Evolutionary conservation across 352 stramenopile genomes (phyloP).

Genomic region (Phytophthora vignae): DNA sequence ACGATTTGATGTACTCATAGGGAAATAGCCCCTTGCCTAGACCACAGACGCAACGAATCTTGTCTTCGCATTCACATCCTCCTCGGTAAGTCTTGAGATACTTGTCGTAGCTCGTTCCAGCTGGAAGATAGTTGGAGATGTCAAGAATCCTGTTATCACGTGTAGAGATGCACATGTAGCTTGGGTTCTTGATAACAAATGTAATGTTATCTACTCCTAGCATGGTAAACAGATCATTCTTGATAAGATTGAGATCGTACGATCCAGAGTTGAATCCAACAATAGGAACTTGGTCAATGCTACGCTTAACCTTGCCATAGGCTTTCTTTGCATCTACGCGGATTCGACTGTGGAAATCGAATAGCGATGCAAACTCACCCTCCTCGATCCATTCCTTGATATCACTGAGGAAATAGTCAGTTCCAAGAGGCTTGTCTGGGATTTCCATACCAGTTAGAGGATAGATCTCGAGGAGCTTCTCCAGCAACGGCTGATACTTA

Average conservation of each 20-base stretch:
- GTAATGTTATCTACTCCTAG: conserved; percentile 17
- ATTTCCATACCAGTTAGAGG: conserved; percentile 8
- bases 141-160: conserved; percentile 40
- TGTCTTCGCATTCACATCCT: conserved; percentile 39
- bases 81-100: conserved; percentile 40
- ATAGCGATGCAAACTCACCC: background rate
- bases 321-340: background rate
- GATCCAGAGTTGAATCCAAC: conserved; percentile 34
- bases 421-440: background rate
- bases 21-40: conserved; percentile 12
- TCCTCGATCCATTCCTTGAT: conserved; percentile 5
- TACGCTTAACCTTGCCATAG: conserved; percentile 3
- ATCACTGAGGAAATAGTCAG: background rate
- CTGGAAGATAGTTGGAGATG: conserved; percentile 33
- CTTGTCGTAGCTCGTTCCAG: no score
- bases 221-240: conserved; percentile 29
- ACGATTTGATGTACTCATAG: conserved; percentile 43
- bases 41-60: conserved; percentile 36
- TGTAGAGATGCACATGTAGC: conserved; percentile 44
- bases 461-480: conserved; percentile 4
- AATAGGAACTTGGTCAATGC: conserved; percentile 9
- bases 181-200: conserved; percentile 39
- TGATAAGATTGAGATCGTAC: conserved; percentile 47
- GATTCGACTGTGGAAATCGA: conserved; percentile 5
- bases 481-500: conserved; percentile 1